Conservation (phyloP, 2,329 filamentous ascomycete species). For the Fusarium sublunatum region DNA sequence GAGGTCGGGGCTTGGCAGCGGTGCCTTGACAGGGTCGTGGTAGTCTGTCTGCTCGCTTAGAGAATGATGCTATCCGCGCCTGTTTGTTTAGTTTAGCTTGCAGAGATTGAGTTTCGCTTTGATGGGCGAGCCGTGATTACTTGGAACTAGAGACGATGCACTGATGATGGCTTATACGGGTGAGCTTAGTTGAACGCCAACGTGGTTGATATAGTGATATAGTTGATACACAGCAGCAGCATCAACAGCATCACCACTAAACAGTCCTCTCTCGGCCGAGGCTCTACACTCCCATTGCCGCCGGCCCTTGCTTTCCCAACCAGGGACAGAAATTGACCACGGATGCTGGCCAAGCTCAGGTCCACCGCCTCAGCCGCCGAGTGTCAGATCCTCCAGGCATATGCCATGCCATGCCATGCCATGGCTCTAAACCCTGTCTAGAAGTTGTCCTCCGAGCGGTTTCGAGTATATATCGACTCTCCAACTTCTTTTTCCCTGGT, state of each 20-base stretch:
- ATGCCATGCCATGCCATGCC: not conserved
- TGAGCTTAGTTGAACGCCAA: too few relatives aligned
- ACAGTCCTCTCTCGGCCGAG: conserved; percentile 20
- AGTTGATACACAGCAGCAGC: too few relatives aligned
- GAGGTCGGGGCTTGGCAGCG: conserved; percentile 41
- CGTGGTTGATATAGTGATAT: too few relatives aligned
- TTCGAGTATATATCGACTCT: conserved; percentile 42
- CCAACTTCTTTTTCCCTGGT: conserved; percentile 1
- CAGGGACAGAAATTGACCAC: conserved; percentile 28
- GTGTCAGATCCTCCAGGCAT: conserved; percentile 20
- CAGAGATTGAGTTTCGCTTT: not conserved
- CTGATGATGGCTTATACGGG: too few relatives aligned
- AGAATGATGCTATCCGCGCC: not conserved
- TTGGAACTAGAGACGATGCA: too few relatives aligned
- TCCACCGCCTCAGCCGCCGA: conserved; percentile 23
- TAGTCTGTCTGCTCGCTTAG: conserved; percentile 3
- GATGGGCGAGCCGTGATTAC: conserved; percentile 23
- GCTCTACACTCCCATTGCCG: conserved; percentile 30
- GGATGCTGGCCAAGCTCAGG: conserved; percentile 15
- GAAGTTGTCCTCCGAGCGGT: conserved; percentile 23
- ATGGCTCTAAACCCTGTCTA: conserved; percentile 35
- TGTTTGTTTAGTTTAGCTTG: conserved; percentile 7
- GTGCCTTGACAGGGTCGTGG: conserved; percentile 15
- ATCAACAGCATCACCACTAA: too few relatives aligned
- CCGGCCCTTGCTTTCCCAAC: conserved; percentile 6